A percentile compares a stretch with the other conserved stretches of the same genome.
Conservation (phyloP, 2,329 filamentous ascomycete species). For the Cucurbitaria berberidis region DNA sequence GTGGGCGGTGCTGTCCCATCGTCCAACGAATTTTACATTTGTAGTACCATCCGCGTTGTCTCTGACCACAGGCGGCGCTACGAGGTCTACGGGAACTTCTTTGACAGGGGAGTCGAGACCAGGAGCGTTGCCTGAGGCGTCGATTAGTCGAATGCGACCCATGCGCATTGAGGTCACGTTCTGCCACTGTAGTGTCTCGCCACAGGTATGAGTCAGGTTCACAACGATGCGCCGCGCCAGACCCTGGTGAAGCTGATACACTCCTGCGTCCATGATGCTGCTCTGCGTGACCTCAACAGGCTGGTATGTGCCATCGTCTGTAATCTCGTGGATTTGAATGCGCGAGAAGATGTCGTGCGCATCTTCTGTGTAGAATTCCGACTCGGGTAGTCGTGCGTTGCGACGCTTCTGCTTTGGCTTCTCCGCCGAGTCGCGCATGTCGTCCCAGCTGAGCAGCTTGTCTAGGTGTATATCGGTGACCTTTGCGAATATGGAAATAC, state of each 20-base stretch:
- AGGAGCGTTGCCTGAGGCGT: slow-evolving; percentile 82
- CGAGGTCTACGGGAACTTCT: slow-evolving; percentile 77
- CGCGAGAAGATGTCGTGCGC: slow-evolving; percentile 90
- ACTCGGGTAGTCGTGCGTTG: slow-evolving; percentile 78
- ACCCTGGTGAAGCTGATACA: slow-evolving; percentile 94
- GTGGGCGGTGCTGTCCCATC: slow-evolving; percentile 97
- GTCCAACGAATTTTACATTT: slow-evolving; percentile 83
- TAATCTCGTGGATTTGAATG: slow-evolving; percentile 87
- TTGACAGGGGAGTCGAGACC: slow-evolving; percentile 74
- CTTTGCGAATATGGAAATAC: slow-evolving; percentile 89
- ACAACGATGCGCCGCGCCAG: slow-evolving; percentile 87
- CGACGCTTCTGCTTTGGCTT: slow-evolving; percentile 64
- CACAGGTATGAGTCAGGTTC: slow-evolving; percentile 89
- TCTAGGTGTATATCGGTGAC: slow-evolving; percentile 94
- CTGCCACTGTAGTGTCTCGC: slow-evolving; percentile 86
- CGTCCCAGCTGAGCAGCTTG: slow-evolving; percentile 97
- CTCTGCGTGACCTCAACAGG: slow-evolving; percentile 92
- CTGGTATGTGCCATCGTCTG: slow-evolving; percentile 87
- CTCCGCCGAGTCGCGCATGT: slow-evolving; percentile 81
- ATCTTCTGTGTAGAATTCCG: slow-evolving; percentile 91
- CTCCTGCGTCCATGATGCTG: slow-evolving; percentile 81
- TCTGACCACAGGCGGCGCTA: slow-evolving; percentile 78
- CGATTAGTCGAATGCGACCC: slow-evolving; percentile 81
- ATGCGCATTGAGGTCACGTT: slow-evolving; percentile 78
- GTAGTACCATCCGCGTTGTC: slow-evolving; percentile 90